phyloP scores from a whole-genome alignment of 371 early-diverging fungal genomes.

The Apophysomyces ossiformis region DNA sequence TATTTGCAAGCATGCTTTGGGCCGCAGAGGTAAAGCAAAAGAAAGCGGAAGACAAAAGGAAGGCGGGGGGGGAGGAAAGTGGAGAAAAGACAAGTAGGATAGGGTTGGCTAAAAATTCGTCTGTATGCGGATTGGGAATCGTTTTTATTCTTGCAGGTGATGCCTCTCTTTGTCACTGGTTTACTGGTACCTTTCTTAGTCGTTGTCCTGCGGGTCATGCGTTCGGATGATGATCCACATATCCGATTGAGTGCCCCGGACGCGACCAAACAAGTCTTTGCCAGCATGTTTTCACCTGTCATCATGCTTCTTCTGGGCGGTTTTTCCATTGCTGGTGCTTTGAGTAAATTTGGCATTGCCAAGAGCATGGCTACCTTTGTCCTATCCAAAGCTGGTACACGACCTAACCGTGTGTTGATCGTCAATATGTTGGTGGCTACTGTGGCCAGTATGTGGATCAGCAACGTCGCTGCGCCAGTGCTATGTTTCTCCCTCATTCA shows the following conservation, averaged over 20 bases:
- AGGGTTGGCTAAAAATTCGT: too few species aligned
- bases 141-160: slow-evolving; percentile 54
- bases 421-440: slow-evolving; percentile 96
- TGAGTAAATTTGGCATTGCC: slow-evolving; percentile 91
- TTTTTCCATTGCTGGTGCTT: slow-evolving; percentile 80
- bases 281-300: slow-evolving; percentile 83
- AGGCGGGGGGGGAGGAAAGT: background rate
- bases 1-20: slow-evolving; percentile 92
- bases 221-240: slow-evolving; percentile 54
- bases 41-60: slow-evolving; percentile 2
- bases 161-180: slow-evolving; percentile 94
- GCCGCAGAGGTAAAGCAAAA: slow-evolving; percentile 78
- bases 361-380: slow-evolving; percentile 88
- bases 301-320: slow-evolving; percentile 87
- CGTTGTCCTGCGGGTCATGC: slow-evolving; percentile 84
- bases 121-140: too few species aligned
- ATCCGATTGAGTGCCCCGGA: slow-evolving; percentile 58
- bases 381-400: slow-evolving; percentile 87
- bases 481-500: slow-evolving; percentile 94
- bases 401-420: slow-evolving; percentile 81
- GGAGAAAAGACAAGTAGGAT: background rate
- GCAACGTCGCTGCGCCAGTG: slow-evolving; percentile 97
- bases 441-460: slow-evolving; percentile 96
- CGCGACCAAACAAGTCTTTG: slow-evolving; percentile 74
- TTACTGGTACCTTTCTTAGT: slow-evolving; percentile 88